These are phyloP conservation scores for Aethionema arabicum DNA, from an alignment of 345 rosid genomes.

Conservation along the genomic window DNA sequence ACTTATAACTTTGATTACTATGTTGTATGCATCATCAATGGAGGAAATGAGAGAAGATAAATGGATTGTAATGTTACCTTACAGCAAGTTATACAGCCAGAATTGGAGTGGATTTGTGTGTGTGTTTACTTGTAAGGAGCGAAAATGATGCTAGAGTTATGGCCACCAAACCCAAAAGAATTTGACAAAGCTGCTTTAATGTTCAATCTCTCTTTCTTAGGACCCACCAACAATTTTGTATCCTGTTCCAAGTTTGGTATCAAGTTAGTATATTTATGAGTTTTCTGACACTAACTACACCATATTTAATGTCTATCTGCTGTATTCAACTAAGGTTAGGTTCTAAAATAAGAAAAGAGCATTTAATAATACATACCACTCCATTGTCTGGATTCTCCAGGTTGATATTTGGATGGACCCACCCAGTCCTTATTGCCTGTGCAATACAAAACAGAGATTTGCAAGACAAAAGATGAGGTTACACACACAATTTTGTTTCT, in stretches of 20 bases:
- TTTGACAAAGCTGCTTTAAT: slow-evolving; percentile 85
- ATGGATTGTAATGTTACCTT: slow-evolving; percentile 34
- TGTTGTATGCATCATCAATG: slow-evolving; percentile 11
- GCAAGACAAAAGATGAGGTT: not conserved
- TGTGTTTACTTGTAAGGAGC: slow-evolving; percentile 72
- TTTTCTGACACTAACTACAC: not conserved
- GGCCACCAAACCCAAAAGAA: slow-evolving; percentile 95
- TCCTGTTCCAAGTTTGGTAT: slow-evolving; percentile 50
- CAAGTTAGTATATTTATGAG: slow-evolving; percentile 2
- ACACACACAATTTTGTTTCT: not conserved
- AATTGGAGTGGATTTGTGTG: slow-evolving; percentile 20
- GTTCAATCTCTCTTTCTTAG: slow-evolving; percentile 77
- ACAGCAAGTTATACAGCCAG: slow-evolving; percentile 37
- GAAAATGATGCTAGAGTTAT: slow-evolving; percentile 91
- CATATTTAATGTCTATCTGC: not conserved
- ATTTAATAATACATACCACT: slow-evolving; percentile 54
- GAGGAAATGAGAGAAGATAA: not conserved
- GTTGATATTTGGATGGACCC: slow-evolving; percentile 96
- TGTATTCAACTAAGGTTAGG: slow-evolving; percentile 5
- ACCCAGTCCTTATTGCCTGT: slow-evolving; percentile 91
- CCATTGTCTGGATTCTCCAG: slow-evolving; percentile 77
- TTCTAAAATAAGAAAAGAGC: slow-evolving; percentile 6
- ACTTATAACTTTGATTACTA: too few species aligned
- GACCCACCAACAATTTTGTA: slow-evolving; percentile 65
- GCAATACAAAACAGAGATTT: slow-evolving; percentile 23